A percentile compares a stretch with the other conserved stretches of the same genome.
phyloP scores from a whole-genome alignment of 768 basidiomycete species.

The Suillus variegatus region DNA sequence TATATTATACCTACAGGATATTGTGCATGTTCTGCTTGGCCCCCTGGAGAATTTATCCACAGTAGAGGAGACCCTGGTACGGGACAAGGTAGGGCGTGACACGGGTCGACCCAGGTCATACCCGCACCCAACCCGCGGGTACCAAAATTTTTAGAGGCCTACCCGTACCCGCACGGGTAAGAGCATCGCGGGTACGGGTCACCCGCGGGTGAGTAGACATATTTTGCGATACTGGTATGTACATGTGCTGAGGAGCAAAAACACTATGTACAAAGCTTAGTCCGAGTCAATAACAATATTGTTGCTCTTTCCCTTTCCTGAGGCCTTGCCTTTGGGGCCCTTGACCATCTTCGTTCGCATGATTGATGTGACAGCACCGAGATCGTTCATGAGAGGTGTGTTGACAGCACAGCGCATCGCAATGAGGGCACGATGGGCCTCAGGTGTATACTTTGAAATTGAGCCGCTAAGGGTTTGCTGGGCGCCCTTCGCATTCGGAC shows the following conservation, averaged over 20 bases:
- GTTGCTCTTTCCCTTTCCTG: background rate
- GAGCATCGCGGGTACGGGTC: background rate
- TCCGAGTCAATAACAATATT: background rate
- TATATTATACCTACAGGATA: too few relatives aligned
- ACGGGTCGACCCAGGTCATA: too few relatives aligned
- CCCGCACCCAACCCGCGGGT: too few relatives aligned
- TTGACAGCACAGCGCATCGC: constrained; percentile 26
- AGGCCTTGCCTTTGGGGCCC: background rate
- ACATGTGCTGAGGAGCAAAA: background rate
- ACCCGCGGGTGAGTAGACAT: background rate
- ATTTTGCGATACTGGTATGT: background rate
- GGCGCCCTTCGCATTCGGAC: too few relatives aligned
- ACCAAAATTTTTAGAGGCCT: too few relatives aligned
- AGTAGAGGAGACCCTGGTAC: too few relatives aligned
- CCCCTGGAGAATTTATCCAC: too few relatives aligned
- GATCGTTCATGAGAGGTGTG: constrained; percentile 20
- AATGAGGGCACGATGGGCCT: constrained; percentile 27
- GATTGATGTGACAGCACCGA: constrained; percentile 13
- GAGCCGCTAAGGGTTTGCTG: background rate
- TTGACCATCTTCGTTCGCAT: background rate
- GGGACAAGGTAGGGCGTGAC: too few relatives aligned
- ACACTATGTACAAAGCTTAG: background rate
- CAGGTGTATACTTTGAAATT: too few relatives aligned
- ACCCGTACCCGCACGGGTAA: too few relatives aligned
- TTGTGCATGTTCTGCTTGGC: too few relatives aligned